These are phyloP conservation scores for Aurinia saxatilis DNA, from an alignment of 345 rosid species.

Conservation along the genomic window DNA sequence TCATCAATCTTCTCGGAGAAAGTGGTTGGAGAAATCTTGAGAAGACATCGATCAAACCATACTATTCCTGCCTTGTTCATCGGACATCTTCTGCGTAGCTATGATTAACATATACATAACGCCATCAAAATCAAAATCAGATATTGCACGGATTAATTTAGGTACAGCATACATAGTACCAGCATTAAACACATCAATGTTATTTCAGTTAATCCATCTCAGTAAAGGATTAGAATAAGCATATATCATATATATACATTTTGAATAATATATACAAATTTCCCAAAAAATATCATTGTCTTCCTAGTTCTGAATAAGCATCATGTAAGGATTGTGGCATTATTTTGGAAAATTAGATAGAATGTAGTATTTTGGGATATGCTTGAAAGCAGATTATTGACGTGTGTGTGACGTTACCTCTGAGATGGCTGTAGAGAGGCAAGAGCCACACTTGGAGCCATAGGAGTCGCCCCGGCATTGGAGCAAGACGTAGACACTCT, in stretches of 20 bases:
- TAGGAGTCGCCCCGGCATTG: constrained; percentile 12
- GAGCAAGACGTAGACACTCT: background rate
- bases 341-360: background rate
- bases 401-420: constrained; percentile 9
- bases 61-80: constrained; percentile 32
- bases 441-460: constrained; percentile 7
- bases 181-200: too few species aligned
- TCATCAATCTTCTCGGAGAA: constrained; percentile 43
- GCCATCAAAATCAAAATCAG: background rate
- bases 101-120: constrained; percentile 9
- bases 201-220: too few species aligned
- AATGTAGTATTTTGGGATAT: background rate
- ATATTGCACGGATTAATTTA: background rate
- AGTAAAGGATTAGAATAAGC: too few species aligned
- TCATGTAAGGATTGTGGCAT: too few species aligned
- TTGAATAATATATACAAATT: too few species aligned
- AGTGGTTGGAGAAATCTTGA: constrained; percentile 36
- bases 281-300: too few species aligned
- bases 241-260: too few species aligned
- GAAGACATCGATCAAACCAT: constrained; percentile 45
- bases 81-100: constrained; percentile 40
- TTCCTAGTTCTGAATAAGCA: too few species aligned
- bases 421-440: background rate
- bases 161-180: too few species aligned
- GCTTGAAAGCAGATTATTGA: background rate